These are phyloP conservation scores for Rhynchosporium agropyri DNA, from an alignment of 2,329 filamentous ascomycete species.

Conservation along the genomic window DNA sequence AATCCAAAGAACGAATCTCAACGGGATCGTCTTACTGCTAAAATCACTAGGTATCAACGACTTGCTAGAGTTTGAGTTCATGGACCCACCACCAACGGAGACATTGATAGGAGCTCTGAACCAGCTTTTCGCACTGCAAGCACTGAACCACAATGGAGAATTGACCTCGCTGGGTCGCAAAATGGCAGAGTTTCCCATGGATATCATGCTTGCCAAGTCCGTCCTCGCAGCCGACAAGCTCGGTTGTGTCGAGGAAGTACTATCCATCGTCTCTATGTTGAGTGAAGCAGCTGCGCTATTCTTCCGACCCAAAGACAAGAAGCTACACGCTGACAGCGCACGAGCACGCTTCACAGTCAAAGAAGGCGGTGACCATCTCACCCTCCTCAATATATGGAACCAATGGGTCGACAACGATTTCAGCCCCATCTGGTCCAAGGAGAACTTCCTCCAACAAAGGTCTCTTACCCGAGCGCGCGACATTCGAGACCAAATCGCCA, in stretches of 20 bases:
- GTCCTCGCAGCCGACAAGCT: conserved; percentile 87
- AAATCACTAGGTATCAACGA: conserved; percentile 93
- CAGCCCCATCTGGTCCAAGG: conserved; percentile 80
- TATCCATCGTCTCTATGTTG: conserved; percentile 94
- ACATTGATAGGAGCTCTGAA: conserved; percentile 88
- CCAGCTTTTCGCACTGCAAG: conserved; percentile 87
- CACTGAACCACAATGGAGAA: conserved; percentile 84
- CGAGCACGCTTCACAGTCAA: conserved; percentile 85
- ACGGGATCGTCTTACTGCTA: conserved; percentile 78
- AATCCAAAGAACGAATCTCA: conserved; percentile 88
- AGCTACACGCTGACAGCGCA: conserved; percentile 91
- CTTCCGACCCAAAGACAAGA: conserved; percentile 96
- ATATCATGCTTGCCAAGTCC: conserved; percentile 87
- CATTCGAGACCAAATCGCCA: conserved; percentile 87
- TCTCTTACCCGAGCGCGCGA: conserved; percentile 87
- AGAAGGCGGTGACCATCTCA: conserved; percentile 87
- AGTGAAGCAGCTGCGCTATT: conserved; percentile 87
- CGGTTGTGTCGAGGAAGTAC: conserved; percentile 89
- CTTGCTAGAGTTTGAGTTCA: conserved; percentile 91
- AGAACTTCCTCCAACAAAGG: conserved; percentile 93
- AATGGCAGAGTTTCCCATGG: conserved; percentile 93
- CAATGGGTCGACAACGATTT: conserved; percentile 95
- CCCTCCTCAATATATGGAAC: conserved; percentile 90
- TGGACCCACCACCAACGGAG: conserved; percentile 89
- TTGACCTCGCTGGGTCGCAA: conserved; percentile 89